Percentiles rank a stretch among this genome's conserved stretches.
Evolutionary conservation across 495 filamentous ascomycete genomes (phyloP).

Genomic region (Paragyromitra xinjiangensis): DNA sequence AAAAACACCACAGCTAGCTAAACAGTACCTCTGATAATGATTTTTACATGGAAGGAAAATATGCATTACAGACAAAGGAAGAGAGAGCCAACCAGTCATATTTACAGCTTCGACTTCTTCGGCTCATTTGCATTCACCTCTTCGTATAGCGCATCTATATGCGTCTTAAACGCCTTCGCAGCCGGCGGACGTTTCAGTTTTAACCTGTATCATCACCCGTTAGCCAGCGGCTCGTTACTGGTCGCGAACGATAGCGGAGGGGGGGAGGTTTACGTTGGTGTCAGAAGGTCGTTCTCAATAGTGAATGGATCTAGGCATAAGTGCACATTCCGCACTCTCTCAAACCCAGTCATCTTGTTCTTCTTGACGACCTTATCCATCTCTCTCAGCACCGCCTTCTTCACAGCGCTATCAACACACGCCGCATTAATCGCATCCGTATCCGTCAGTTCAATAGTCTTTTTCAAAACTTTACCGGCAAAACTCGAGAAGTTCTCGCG

Average conservation of each 20-base stretch:
- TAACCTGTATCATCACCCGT: constrained; percentile 68
- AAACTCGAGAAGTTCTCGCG: constrained; percentile 81
- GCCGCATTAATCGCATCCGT: constrained; percentile 71
- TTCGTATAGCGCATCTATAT: constrained; percentile 83
- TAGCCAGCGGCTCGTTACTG: constrained; percentile 17
- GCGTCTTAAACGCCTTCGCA: constrained; percentile 75
- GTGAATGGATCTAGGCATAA: constrained; percentile 89
- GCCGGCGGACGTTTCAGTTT: constrained; percentile 94
- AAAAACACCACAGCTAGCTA: background rate
- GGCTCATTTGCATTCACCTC: constrained; percentile 68
- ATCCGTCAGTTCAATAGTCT: constrained; percentile 70
- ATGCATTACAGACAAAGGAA: background rate
- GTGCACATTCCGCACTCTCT: constrained; percentile 76
- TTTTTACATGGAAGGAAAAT: background rate
- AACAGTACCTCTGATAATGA: background rate
- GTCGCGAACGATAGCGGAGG: background rate
- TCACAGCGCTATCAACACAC: constrained; percentile 72
- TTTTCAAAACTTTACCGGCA: constrained; percentile 76
- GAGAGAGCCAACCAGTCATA: background rate
- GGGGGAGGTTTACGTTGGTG: constrained; percentile 82
- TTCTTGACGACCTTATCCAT: constrained; percentile 82
- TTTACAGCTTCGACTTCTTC: constrained; percentile 66
- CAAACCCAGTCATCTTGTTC: constrained; percentile 88
- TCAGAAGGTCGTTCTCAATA: constrained; percentile 92
- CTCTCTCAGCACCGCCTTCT: constrained; percentile 77